A percentile compares a stretch with the other conserved stretches of the same genome.
Evolutionary conservation across 495 filamentous ascomycete genomes (phyloP).

Genomic region (Halenospora varia): DNA sequence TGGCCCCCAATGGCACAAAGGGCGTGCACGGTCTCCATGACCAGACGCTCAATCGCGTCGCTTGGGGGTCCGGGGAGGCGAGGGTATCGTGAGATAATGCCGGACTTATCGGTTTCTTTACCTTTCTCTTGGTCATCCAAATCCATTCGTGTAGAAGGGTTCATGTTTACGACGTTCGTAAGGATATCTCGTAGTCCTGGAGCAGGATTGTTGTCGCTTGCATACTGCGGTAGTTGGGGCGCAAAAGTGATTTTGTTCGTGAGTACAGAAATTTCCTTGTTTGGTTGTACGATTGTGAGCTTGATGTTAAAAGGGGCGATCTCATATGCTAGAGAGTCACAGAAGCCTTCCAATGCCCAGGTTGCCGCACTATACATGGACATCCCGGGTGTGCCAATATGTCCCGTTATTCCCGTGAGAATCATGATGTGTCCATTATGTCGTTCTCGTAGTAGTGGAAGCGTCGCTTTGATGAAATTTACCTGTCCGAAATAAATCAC

Average conservation of each 20-base stretch:
- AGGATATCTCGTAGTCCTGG: conserved; percentile 79
- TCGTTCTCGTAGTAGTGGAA: conserved; percentile 75
- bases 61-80: conserved; percentile 45
- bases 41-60: conserved; percentile 61
- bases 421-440: conserved; percentile 86
- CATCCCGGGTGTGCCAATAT: conserved; percentile 89
- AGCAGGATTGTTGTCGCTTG: conserved; percentile 67
- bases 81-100: conserved; percentile 69
- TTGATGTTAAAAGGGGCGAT: conserved; percentile 97
- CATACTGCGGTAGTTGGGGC: conserved; percentile 70
- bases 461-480: conserved; percentile 87
- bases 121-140: conserved; percentile 12
- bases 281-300: conserved; percentile 89
- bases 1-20: conserved; percentile 88
- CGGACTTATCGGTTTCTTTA: conserved; percentile 25
- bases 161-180: conserved; percentile 59
- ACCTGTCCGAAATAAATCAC: conserved; percentile 90
- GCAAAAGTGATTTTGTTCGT: conserved; percentile 82
- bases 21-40: conserved; percentile 87
- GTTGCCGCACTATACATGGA: conserved; percentile 87
- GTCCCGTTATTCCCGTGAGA: conserved; percentile 83
- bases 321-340: conserved; percentile 94
- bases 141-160: conserved; percentile 46
- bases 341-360: conserved; percentile 97
- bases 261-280: conserved; percentile 74